Base-by-base conservation (phyloP, 257 asterid genomes). In the Scutellaria baicalensis region DNA sequence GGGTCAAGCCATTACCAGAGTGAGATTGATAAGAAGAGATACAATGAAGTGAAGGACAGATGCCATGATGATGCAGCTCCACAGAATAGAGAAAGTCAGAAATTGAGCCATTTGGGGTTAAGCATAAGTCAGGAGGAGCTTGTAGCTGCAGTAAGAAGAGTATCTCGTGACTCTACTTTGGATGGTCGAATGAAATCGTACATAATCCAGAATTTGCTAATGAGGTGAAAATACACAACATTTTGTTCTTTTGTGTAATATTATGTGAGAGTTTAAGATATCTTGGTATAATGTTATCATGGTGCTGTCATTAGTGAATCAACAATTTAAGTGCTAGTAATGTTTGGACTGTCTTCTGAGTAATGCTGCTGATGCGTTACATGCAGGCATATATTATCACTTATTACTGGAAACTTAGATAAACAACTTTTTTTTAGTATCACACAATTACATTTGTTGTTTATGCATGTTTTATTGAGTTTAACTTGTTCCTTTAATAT, bases 111-210 rank as follows among this genome's bases (percentile, higher is more conserved):
- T 74, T 68, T 72, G 64, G 90, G 83, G 73, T 83, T 76, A 52
- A 43, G 78, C 71, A 72, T 84, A 79, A 81, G 69, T 68, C 93
- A 89, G 81, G 87, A 86, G 70, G 88, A 86, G 75, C 83, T 92
- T 66, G 92, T 84, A 81, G 85, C 83, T 66, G 76, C 88, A 45
- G 82, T 89, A 75, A 80, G 84, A 85, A 84, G 88, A 83, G 88
- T 92, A 49, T 89, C 95, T 33, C 80, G 90, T 66, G 96, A 92
- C 75, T 70, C 89, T 39, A 77, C 79, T 76, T 72, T 92, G 77
- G 95, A 84, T 77, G 54, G 77, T 68, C 78, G 71, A 61, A 78
- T 82, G 75, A 89, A 92, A 74, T 78, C 95, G 12, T 71, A 78
- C 61, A 67, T 92, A 45, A 82, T 86, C 57, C 96, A 89, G 83